Base-by-base conservation (phyloP, 2,329 filamentous ascomycete species). In the Aureobasidium sp. region DNA sequence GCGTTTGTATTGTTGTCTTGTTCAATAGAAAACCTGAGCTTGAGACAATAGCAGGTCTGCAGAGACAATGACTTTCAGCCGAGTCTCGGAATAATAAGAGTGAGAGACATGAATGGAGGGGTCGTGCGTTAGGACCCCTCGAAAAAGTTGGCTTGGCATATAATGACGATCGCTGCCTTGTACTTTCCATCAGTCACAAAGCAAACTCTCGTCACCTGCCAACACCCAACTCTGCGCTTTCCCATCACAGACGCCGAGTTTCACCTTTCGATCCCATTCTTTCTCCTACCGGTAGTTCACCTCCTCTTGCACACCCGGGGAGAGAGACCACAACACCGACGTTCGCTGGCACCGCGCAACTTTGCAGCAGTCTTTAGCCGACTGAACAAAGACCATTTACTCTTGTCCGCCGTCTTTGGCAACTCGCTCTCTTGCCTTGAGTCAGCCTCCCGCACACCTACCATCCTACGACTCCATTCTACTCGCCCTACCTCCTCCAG, bases 351-450 rank as follows among this genome's bases (percentile, higher is more conserved):
- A 26, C 26, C 17, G 53, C 53, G 26, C 53, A 20, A 57, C 42
- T 42, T 39, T 47, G 41, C 41, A 27, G 55, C 42, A n/a, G 20
- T 9, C 15, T 32, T 48, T 34, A 12, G 23, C 29, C 53, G n/a
- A 59, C 32, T n/a, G 46, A 60, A 60, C 57, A 60, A 60, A 60
- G 57, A 15, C n/a, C 42, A 46, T 42, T 41, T n/a, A 23, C 41
- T 51, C 26, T 36, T 48, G 26, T 48, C 32, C 32, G 36, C 44
- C 57, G 57, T 34, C 34, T 60, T 60, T 50, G 39, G 57, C 57
- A 60, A 60, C 34, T 59, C 12, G 44, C 44, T 48, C 44, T 20
- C 17, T 37, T 29, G 29, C 20, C 32, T 26, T 17, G 15, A 34
- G 5, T 5, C 12, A 17, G 17, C 42, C 13, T 20, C 5, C 13